phyloP scores from a whole-genome alignment of 345 rosid genomes.

The Isatis tinctoria region DNA sequence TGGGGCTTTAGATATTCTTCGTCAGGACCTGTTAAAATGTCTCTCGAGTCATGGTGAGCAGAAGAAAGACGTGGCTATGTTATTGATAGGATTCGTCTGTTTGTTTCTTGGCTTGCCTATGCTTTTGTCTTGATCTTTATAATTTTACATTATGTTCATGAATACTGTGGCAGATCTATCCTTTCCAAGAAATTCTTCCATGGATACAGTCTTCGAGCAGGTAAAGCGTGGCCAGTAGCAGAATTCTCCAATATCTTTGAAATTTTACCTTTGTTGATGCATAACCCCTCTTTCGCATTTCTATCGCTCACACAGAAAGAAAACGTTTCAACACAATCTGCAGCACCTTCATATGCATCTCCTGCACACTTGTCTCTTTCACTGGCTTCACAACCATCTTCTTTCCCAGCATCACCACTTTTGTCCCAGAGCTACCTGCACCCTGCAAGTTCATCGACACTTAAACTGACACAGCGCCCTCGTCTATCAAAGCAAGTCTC shows the following conservation, averaged over 20 bases:
- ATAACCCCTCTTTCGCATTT: slow-evolving; percentile 2
- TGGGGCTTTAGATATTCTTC: background rate
- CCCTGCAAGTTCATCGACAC: slow-evolving; percentile 42
- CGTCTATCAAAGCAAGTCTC: slow-evolving; percentile 48
- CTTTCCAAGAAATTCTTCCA: slow-evolving; percentile 53
- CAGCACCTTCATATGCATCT: slow-evolving; percentile 46
- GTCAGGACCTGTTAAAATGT: background rate
- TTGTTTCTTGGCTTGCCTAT: slow-evolving; percentile 7
- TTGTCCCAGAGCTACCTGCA: slow-evolving; percentile 49
- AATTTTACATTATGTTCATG: background rate
- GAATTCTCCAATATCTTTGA: background rate
- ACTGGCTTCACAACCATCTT: slow-evolving; percentile 61
- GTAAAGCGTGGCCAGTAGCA: slow-evolving; percentile 32
- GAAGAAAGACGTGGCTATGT: background rate
- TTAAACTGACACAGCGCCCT: slow-evolving; percentile 35
- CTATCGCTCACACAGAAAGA: slow-evolving; percentile 25
- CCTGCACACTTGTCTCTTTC: slow-evolving; percentile 56
- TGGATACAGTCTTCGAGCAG: slow-evolving; percentile 65
- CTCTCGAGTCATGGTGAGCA: background rate
- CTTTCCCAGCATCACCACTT: slow-evolving; percentile 45
- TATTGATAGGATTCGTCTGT: background rate
- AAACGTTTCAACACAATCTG: slow-evolving; percentile 49
- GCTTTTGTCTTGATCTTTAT: slow-evolving; percentile 4
- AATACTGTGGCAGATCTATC: slow-evolving; percentile 55
- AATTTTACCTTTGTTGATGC: background rate